A percentile compares a stretch with the other conserved stretches of the same genome.
Conservation (phyloP, 2,329 filamentous ascomycete species). For the Rhexocercosporidium sp. region DNA sequence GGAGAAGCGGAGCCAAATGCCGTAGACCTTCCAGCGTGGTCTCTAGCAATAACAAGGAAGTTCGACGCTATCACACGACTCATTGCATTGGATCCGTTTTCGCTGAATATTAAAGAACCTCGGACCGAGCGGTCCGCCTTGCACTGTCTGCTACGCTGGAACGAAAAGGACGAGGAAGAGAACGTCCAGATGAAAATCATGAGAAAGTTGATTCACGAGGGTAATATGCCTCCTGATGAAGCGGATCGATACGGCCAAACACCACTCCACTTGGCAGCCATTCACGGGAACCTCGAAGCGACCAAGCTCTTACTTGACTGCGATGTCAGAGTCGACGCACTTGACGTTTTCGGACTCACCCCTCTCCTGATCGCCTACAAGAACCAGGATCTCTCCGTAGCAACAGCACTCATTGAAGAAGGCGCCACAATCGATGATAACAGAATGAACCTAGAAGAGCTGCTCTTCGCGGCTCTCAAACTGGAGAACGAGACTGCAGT, state of each 20-base stretch:
- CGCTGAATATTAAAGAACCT: slow-evolving; percentile 15
- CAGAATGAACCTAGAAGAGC: slow-evolving; percentile 15
- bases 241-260: slow-evolving; percentile 19
- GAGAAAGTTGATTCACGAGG: background rate
- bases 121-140: slow-evolving; percentile 22
- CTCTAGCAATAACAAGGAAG: slow-evolving; percentile 10
- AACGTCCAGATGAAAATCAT: slow-evolving; percentile 15
- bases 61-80: slow-evolving; percentile 2
- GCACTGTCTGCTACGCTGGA: slow-evolving; percentile 15
- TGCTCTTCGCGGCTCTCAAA: slow-evolving; percentile 27
- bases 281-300: slow-evolving; percentile 10
- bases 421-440: slow-evolving; percentile 17
- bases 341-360: slow-evolving; percentile 21
- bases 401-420: slow-evolving; percentile 22
- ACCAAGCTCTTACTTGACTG: slow-evolving; percentile 23
- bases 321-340: slow-evolving; percentile 19
- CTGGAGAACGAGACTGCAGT: slow-evolving; percentile 17
- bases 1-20: background rate
- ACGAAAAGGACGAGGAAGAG: background rate
- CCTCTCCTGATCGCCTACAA: slow-evolving; percentile 19
- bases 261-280: slow-evolving; percentile 28
- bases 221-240: slow-evolving; percentile 10
- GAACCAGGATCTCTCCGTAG: slow-evolving; percentile 8
- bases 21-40: slow-evolving; percentile 25
- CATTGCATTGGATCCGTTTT: background rate